Evolutionary conservation across 768 basidiomycete genomes (phyloP), one percentile per base, ranked within the genome.

Genomic region (Pisolithus tinctorius): DNA sequence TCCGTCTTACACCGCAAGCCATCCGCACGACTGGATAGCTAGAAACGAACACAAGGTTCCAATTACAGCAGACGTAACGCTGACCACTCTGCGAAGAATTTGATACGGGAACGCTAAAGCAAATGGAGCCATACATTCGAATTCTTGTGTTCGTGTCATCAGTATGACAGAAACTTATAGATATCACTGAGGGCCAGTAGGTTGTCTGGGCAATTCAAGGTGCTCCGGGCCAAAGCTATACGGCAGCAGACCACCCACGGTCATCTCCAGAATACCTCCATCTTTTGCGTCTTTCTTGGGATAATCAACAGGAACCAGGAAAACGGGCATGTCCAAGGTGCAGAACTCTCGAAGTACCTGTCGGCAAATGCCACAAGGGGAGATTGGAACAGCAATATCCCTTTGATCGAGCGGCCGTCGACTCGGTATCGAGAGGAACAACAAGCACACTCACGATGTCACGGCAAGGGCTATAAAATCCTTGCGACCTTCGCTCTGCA

Each of bases 331-430:
- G 25, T 82, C 73, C 36, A 80, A 76, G 6, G 78, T 66, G 60
- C 88, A 93, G 59, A 95, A 94, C 60, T 95, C 93, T 52, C 88
- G 82, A 45, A 92, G 77, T 46, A 96, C 79, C 64, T 97, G 94
- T 7, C 95, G 85, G 60, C 94, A 99, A 44, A 94, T 83, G 2
- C 95, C 95, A 65, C 96, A 98, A 0, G 95, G 95, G 1, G 93
- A 86, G 44, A 88, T 71, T 0, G 83, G 63, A 0, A 74, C 63
- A 0, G 76, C 60, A 2, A 94, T 82, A 56, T 95, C 86, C 17
- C 90, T 93, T 60, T 4, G n/a, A 31, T 23, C 48, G 6, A 25
- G 20, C 41, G 30, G 1, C 9, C 9, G 11, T 31, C 30, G 11
- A 7, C 20, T 20, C 20, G 6, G 30, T 2, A 14, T 23, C 14